phyloP scores from a whole-genome alignment of 208 protist genomes.

The Endotrypanum monterogeii region DNA sequence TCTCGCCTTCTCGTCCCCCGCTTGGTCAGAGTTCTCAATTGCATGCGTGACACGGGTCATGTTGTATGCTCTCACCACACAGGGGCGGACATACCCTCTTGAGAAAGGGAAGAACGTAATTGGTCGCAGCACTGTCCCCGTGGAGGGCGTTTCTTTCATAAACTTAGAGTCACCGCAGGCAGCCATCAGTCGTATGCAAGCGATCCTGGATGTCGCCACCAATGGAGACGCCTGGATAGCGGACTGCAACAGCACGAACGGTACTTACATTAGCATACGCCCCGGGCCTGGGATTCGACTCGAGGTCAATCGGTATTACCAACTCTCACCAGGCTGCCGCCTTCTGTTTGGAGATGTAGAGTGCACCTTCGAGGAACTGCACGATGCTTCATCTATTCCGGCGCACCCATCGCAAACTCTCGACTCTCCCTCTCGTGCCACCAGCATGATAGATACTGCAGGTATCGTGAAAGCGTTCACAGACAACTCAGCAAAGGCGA shows the following conservation, averaged over 20 bases:
- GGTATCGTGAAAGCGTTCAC: background rate
- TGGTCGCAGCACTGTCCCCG: conserved; percentile 48
- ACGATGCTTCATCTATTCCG: background rate
- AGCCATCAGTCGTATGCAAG: conserved; percentile 82
- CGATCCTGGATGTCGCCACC: conserved; percentile 65
- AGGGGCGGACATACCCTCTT: conserved; percentile 38
- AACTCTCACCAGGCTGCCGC: conserved; percentile 61
- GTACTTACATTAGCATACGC: conserved; percentile 65
- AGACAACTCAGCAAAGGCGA: background rate
- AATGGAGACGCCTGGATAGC: conserved; percentile 88
- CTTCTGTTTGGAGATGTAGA: conserved; percentile 85
- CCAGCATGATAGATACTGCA: conserved; percentile 19
- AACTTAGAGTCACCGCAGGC: conserved; percentile 59
- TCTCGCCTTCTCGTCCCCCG: background rate
- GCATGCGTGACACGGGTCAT: conserved; percentile 7
- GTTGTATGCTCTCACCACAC: conserved; percentile 23
- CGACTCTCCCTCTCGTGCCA: background rate
- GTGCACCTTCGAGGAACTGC: conserved; percentile 31
- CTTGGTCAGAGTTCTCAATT: background rate
- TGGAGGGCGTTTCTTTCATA: conserved; percentile 69
- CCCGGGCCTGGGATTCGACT: conserved; percentile 57
- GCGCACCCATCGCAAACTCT: background rate
- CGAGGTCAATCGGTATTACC: conserved; percentile 75
- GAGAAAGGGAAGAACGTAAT: conserved; percentile 74
- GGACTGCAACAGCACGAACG: conserved; percentile 89